These are phyloP conservation scores for Erythrophleum fordii DNA, from an alignment of 306 rosid species.

Conservation along the genomic window DNA sequence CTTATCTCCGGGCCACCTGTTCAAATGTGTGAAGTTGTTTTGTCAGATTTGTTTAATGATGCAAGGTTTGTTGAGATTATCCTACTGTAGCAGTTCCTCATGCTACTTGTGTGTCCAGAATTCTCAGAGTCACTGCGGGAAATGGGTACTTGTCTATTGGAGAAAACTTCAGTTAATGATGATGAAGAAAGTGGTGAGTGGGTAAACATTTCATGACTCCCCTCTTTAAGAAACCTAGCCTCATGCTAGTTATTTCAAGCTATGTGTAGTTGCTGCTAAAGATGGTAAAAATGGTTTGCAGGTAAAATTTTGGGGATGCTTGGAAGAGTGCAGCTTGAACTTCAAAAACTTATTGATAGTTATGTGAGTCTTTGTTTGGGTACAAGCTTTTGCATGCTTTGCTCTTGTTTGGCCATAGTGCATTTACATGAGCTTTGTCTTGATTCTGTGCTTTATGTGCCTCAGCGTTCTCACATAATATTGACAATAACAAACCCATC, in stretches of 20 bases:
- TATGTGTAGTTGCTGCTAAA: slow-evolving; percentile 40
- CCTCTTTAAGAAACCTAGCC: slow-evolving; percentile 27
- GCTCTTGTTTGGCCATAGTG: slow-evolving; percentile 8
- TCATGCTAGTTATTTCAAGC: slow-evolving; percentile 40
- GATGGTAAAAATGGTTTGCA: slow-evolving; percentile 47
- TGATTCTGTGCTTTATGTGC: slow-evolving; percentile 43
- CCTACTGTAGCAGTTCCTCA: not conserved
- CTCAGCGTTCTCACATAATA: slow-evolving; percentile 77
- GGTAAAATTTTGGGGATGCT: slow-evolving; percentile 73
- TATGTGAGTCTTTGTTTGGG: slow-evolving; percentile 65
- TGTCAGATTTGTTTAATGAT: slow-evolving; percentile 9
- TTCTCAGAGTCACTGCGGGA: slow-evolving; percentile 83
- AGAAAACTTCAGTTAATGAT: slow-evolving; percentile 60
- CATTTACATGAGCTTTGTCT: slow-evolving; percentile 30
- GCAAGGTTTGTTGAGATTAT: not conserved
- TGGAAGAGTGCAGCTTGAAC: slow-evolving; percentile 77
- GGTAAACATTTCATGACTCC: slow-evolving; percentile 39
- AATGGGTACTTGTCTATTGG: slow-evolving; percentile 80
- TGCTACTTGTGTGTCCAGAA: slow-evolving; percentile 56
- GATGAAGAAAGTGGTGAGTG: slow-evolving; percentile 68
- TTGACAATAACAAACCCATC: slow-evolving; percentile 82
- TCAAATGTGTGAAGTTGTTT: not conserved
- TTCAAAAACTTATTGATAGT: slow-evolving; percentile 80
- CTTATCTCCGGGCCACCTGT: slow-evolving; percentile 1
- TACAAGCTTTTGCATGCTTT: slow-evolving; percentile 34